Percentiles rank a stretch among this genome's conserved stretches.
phyloP scores from a whole-genome alignment of 305 asterid species.

The Fraxinus sp. region DNA sequence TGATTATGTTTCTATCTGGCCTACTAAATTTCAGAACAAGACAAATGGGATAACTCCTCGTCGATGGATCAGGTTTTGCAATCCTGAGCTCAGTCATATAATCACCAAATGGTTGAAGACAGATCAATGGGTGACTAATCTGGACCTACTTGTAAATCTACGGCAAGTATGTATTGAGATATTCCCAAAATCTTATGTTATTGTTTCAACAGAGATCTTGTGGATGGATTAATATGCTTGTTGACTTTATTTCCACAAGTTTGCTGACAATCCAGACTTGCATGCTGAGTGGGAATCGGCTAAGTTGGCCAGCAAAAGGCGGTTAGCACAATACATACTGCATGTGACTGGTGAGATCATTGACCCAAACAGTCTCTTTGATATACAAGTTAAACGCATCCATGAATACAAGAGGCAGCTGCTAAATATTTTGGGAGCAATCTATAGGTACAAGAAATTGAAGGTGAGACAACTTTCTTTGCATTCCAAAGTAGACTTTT shows the following conservation, averaged over 20 bases:
- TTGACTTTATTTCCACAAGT: conserved; percentile 46
- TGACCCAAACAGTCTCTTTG: conserved; percentile 87
- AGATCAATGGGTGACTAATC: conserved; percentile 90
- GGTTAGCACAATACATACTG: conserved; percentile 74
- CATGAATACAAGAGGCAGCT: conserved; percentile 99
- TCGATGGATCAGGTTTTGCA: conserved; percentile 94
- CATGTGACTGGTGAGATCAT: conserved; percentile 79
- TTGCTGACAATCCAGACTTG: conserved; percentile 74
- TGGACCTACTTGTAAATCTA: conserved; percentile 73
- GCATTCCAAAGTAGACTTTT: conserved; percentile 9
- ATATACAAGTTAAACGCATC: conserved; percentile 97
- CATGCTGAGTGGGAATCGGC: conserved; percentile 92
- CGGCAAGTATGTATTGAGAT: conserved; percentile 61
- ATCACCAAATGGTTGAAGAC: conserved; percentile 98
- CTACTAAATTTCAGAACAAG: conserved; percentile 91
- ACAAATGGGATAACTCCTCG: conserved; percentile 99
- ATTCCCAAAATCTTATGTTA: conserved; percentile 12
- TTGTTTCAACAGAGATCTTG: conserved; percentile 17
- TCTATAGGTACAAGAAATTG: conserved; percentile 94
- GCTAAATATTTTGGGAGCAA: conserved; percentile 80
- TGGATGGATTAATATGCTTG: conserved; percentile 13
- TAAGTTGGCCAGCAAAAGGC: conserved; percentile 86
- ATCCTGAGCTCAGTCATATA: conserved; percentile 85
- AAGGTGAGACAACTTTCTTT: conserved; percentile 61
- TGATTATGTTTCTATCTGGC: conserved; percentile 97